Evolutionary conservation across 441 rosid genomes (phyloP), one percentile per base, ranked within the genome.

Genomic region (Erodium texanum): DNA sequence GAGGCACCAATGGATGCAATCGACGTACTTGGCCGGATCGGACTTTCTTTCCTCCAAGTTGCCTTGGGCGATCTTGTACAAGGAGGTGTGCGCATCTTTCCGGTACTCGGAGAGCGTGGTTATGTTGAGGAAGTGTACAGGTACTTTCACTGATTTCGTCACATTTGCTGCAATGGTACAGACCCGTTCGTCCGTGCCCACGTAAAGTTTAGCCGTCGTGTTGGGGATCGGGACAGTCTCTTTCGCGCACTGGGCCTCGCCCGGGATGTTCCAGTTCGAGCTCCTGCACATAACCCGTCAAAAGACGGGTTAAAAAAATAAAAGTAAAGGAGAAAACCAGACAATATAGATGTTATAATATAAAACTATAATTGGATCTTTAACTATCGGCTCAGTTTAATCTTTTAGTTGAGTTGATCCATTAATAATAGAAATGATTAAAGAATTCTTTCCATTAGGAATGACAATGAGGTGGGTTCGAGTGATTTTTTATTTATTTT

Each of bases 1-100:
- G 19, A 86, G 84, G 71, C 88, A 84, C 88, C 90, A 86, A 18
- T 86, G 90, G 20, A 77, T 63, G 72, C 90, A 86, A 65, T 86
- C 90, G 0, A 86, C 87, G 56, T 71, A 79, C 15, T 0, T 76
- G 1, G 64, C 66, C 0, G 83, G 83, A 16, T 81, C 75, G 0
- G 71, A 58, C 63, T 61, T 77, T 52, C 78, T 83, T 72, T 78
- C 78, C 0, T 24, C 69, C 62, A 77, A 36, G 52, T 77, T 77
- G 63, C 81, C 81, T 16, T 73, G 69, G 7, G 41, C 66, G 20
- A 50, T 71, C 0, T 76, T 67, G 36, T 86, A 79, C 3, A 86
- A 32, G 0, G 86, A 75, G 41, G 84, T 72, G 61, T 83, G 86
- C 23, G 86, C 86, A 52, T 81, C 86, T 74, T 83, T 81, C 29